These are phyloP conservation scores for Colletotrichum scovillei DNA, from an alignment of 2,329 filamentous ascomycete genomes.

Conservation along the genomic window DNA sequence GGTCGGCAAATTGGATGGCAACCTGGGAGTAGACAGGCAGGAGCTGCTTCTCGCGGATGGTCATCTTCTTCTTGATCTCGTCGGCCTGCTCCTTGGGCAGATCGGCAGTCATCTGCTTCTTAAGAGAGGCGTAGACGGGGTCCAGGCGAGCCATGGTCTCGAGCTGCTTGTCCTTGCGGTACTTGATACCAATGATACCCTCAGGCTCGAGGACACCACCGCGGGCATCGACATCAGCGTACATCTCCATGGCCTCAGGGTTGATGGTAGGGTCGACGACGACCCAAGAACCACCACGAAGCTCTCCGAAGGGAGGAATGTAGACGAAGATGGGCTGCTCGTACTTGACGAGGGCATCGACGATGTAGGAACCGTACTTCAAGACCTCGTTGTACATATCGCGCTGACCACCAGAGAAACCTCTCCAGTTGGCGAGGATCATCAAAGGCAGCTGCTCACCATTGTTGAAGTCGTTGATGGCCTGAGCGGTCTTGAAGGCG, in stretches of 20 bases:
- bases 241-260: slow-evolving; percentile 98
- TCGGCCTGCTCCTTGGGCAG: slow-evolving; percentile 80
- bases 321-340: slow-evolving; percentile 99
- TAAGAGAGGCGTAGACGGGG: slow-evolving; percentile 82
- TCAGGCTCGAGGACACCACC: slow-evolving; percentile 98
- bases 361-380: slow-evolving; percentile 99
- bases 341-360: slow-evolving; percentile 97
- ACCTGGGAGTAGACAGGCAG: slow-evolving; percentile 95
- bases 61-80: slow-evolving; percentile 86
- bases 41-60: slow-evolving; percentile 85
- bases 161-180: slow-evolving; percentile 95
- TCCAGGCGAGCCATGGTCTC: slow-evolving; percentile 97
- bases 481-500: slow-evolving; percentile 99
- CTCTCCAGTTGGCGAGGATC: slow-evolving; percentile 99
- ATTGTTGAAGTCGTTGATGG: slow-evolving; percentile 98
- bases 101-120: slow-evolving; percentile 77
- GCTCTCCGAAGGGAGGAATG: slow-evolving; percentile 95
- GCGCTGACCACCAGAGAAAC: slow-evolving; percentile 98
- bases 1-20: slow-evolving; percentile 94
- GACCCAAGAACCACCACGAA: slow-evolving; percentile 99
- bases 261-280: slow-evolving; percentile 99
- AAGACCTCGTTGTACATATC: slow-evolving; percentile 99
- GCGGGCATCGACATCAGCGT: slow-evolving; percentile 92
- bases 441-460: slow-evolving; percentile 98
- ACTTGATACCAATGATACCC: slow-evolving; percentile 99